These are phyloP conservation scores for Bertia moriformis DNA, from an alignment of 2,329 filamentous ascomycete genomes.

Conservation along the genomic window DNA sequence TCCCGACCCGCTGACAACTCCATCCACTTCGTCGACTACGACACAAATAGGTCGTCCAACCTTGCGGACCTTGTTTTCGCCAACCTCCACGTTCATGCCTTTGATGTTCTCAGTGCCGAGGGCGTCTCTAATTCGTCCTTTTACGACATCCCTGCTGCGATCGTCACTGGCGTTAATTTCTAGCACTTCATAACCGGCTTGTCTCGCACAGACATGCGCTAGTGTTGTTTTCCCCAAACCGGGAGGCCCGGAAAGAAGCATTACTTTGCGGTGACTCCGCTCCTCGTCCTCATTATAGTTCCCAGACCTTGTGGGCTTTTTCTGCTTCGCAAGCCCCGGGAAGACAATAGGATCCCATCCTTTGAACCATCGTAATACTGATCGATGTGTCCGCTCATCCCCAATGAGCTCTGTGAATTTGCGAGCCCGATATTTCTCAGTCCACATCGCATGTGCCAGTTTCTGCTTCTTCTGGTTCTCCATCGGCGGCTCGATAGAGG, in stretches of 20 bases:
- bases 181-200: constrained; percentile 55
- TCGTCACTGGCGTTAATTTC: constrained; percentile 62
- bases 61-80: constrained; percentile 27
- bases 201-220: constrained; percentile 53
- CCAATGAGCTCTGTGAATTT: constrained; percentile 56
- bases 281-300: constrained; percentile 32
- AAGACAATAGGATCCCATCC: constrained; percentile 55
- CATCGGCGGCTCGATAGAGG: constrained; percentile 8
- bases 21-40: constrained; percentile 56
- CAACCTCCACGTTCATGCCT: constrained; percentile 23
- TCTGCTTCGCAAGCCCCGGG: constrained; percentile 20
- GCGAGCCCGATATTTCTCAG: constrained; percentile 54
- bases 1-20: constrained; percentile 35
- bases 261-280: constrained; percentile 43
- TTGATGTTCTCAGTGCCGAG: constrained; percentile 55
- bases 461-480: not conserved
- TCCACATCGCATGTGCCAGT: constrained; percentile 37
- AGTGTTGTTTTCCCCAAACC: constrained; percentile 56
- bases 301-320: constrained; percentile 11
- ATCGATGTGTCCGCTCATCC: constrained; percentile 52
- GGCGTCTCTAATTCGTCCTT: constrained; percentile 49
- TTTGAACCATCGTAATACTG: constrained; percentile 54
- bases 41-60: constrained; percentile 49
- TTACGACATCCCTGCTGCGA: constrained; percentile 46
- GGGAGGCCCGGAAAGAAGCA: constrained; percentile 50